These are phyloP conservation scores for Hymenoscyphus linearis DNA, from an alignment of 2,329 filamentous ascomycete species.

Conservation along the genomic window DNA sequence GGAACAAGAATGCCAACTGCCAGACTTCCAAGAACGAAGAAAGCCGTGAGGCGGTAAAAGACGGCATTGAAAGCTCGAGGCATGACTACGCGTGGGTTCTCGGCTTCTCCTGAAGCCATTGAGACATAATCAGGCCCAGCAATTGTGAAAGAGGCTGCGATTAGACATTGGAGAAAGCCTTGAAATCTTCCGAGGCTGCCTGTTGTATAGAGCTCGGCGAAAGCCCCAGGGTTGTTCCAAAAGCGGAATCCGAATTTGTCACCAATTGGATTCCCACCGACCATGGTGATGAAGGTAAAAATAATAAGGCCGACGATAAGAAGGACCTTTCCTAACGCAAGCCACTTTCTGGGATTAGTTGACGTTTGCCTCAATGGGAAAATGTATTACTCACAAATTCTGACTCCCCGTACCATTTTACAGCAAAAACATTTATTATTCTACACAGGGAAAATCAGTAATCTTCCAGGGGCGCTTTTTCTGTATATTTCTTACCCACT, in stretches of 20 bases:
- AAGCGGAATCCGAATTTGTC: constrained; percentile 53
- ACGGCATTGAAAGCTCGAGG: constrained; percentile 67
- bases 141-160: constrained; percentile 64
- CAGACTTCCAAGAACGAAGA: constrained; percentile 65
- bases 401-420: constrained; percentile 69
- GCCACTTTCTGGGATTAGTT: not conserved
- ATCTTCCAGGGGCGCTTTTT: not conserved
- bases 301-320: constrained; percentile 50
- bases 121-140: constrained; percentile 63
- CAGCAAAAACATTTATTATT: constrained; percentile 62
- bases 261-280: constrained; percentile 54
- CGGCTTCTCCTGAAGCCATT: constrained; percentile 65
- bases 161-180: constrained; percentile 51
- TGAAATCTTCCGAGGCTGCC: constrained; percentile 53
- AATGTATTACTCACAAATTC: constrained; percentile 53
- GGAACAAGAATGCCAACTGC: constrained; percentile 61
- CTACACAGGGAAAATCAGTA: constrained; percentile 12
- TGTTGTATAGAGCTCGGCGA: constrained; percentile 45
- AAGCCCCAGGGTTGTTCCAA: constrained; percentile 42
- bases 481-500: not conserved
- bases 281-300: constrained; percentile 59
- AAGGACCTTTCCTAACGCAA: constrained; percentile 50
- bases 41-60: constrained; percentile 65
- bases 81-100: constrained; percentile 58
- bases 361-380: not conserved